These are phyloP conservation scores for Calonectria pseudoreteaudii DNA, from an alignment of 2,329 filamentous ascomycete genomes.

Conservation along the genomic window DNA sequence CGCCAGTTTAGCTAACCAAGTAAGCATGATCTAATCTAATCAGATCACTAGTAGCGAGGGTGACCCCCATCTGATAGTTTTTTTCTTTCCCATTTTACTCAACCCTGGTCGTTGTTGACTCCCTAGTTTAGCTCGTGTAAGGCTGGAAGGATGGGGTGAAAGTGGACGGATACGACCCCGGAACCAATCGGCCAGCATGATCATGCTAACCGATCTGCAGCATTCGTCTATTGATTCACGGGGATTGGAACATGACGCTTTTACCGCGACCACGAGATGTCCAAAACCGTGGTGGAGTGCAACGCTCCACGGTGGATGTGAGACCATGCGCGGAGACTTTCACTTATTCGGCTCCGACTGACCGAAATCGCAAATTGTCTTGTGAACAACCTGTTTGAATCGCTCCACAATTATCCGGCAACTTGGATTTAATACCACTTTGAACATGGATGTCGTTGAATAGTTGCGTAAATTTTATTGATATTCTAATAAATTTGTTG, in stretches of 20 bases:
- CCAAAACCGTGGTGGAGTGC: neutral
- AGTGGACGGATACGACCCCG: conserved; percentile 7
- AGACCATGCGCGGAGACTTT: conserved; percentile 3
- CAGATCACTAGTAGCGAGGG: conserved; percentile 18
- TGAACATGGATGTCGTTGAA: neutral
- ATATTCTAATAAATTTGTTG: conserved; percentile 6
- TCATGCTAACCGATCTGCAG: conserved; percentile 8
- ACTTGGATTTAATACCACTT: neutral
- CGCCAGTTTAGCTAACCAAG: neutral
- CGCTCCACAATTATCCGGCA: conserved; percentile 15
- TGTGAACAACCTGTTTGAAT: neutral
- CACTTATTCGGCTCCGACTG: conserved; percentile 10
- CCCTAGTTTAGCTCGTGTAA: conserved; percentile 9
- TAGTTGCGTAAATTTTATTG: conserved; percentile 21
- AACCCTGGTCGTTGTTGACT: neutral
- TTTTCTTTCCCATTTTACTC: neutral
- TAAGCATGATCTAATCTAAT: conserved; percentile 30
- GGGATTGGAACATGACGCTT: neutral
- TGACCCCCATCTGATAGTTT: conserved; percentile 1
- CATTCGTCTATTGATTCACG: conserved; percentile 9
- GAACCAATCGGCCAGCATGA: conserved; percentile 11
- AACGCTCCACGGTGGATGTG: neutral
- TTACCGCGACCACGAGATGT: neutral
- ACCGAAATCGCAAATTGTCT: conserved; percentile 18
- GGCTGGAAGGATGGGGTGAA: conserved; percentile 18